Conservation (phyloP, 805 yeast genomes). For the Barnettozyma californica region DNA sequence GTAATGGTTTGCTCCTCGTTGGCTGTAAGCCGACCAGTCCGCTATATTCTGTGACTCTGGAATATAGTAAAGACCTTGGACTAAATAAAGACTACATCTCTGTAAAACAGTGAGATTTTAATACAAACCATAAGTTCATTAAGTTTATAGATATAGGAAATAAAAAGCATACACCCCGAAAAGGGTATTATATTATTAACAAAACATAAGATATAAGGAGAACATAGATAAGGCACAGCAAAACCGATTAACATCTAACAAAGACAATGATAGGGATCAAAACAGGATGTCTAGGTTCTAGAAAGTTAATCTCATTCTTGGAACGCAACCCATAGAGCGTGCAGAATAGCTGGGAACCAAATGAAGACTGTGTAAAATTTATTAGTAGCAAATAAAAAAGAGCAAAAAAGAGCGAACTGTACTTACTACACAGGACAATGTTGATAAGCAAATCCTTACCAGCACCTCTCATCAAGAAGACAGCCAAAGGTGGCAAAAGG, state of each 20-base stretch:
- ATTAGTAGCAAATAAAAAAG: constrained; percentile 7
- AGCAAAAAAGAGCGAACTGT: not conserved
- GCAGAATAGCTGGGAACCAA: constrained; percentile 79
- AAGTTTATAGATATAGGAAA: not conserved
- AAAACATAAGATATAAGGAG: not conserved
- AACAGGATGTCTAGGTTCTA: not conserved
- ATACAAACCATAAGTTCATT: not conserved
- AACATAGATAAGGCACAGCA: not conserved
- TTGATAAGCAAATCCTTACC: constrained; percentile 62
- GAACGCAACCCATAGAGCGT: constrained; percentile 60
- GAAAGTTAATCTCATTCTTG: not conserved
- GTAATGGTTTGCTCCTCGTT: not conserved
- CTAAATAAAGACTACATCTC: too few species aligned
- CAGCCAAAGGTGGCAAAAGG: constrained; percentile 73
- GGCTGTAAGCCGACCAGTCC: too few species aligned
- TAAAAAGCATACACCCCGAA: not conserved
- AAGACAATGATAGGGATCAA: too few species aligned
- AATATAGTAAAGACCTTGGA: too few species aligned
- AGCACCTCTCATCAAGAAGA: constrained; percentile 62
- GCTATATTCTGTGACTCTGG: too few species aligned
- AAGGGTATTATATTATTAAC: not conserved
- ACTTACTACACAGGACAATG: constrained; percentile 47
- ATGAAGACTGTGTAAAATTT: constrained; percentile 32
- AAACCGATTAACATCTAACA: not conserved
- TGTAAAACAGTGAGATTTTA: too few species aligned